Evolutionary conservation across 202 grass and related monocot species (phyloP).

Genomic region (Saccharum hybrid): DNA sequence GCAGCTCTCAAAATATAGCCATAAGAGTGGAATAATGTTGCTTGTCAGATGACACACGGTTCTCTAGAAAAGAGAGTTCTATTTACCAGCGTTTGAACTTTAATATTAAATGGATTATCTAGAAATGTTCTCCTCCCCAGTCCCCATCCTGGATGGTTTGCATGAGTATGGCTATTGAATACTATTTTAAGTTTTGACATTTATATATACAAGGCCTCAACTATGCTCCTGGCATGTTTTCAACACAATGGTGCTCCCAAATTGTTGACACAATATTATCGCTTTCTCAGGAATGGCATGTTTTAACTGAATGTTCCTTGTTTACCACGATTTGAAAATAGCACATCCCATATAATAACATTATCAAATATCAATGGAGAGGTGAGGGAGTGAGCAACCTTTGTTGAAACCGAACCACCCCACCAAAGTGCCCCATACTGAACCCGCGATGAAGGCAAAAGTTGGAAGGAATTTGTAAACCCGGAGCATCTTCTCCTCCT

Average conservation of each 20-base stretch:
- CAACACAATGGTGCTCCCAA: not conserved
- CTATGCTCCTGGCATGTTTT: not conserved
- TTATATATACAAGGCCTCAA: not conserved
- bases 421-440: not conserved
- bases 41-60: no score
- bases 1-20: not conserved
- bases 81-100: not conserved
- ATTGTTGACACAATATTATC: not conserved
- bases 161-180: not conserved
- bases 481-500: not conserved
- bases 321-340: not conserved
- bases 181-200: not conserved
- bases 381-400: not conserved
- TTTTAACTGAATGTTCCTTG: not conserved
- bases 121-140: not conserved
- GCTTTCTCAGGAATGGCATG: not conserved
- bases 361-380: constrained; percentile 10
- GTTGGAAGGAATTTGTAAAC: not conserved
- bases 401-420: not conserved
- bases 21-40: not conserved
- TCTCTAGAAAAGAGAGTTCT: not conserved
- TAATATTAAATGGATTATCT: no score
- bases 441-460: no score
- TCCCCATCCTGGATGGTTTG: not conserved
- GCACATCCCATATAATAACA: not conserved